These are phyloP conservation scores for Podospora tetraspora DNA, from an alignment of 495 filamentous ascomycete species.

Conservation along the genomic window DNA sequence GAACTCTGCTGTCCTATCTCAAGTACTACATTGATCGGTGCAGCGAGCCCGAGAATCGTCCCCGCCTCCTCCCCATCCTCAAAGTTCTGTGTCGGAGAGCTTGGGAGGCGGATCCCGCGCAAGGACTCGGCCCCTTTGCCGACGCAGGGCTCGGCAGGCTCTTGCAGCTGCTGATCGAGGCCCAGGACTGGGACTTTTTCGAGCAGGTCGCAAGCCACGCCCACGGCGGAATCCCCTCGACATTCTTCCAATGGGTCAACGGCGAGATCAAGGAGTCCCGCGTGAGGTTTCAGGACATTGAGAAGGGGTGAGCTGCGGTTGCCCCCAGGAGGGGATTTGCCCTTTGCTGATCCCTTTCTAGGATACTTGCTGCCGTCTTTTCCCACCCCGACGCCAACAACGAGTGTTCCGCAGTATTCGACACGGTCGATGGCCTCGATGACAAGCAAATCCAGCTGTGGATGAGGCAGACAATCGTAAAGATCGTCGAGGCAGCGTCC, in stretches of 20 bases:
- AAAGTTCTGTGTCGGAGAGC: slow-evolving; percentile 11
- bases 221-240: neutral
- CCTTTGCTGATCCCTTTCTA: neutral
- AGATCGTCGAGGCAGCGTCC: neutral
- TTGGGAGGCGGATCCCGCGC: slow-evolving; percentile 9
- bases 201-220: slow-evolving; percentile 7
- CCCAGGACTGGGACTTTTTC: slow-evolving; percentile 18
- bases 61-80: slow-evolving; percentile 13
- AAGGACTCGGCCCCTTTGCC: slow-evolving; percentile 13
- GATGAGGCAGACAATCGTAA: neutral
- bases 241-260: slow-evolving; percentile 16
- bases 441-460: neutral
- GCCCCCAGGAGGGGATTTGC: neutral
- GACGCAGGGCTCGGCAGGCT: slow-evolving; percentile 1
- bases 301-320: slow-evolving; percentile 10
- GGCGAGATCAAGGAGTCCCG: slow-evolving; percentile 1
- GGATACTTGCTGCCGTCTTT: neutral
- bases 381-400: slow-evolving; percentile 6
- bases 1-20: neutral
- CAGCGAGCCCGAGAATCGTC: neutral
- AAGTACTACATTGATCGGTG: neutral
- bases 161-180: slow-evolving; percentile 7
- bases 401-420: neutral
- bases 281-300: slow-evolving; percentile 4
- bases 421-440: neutral